Evolutionary conservation across 1,284 basidiomycete genomes (phyloP).

Genomic region (Cryptococcus sp.): DNA sequence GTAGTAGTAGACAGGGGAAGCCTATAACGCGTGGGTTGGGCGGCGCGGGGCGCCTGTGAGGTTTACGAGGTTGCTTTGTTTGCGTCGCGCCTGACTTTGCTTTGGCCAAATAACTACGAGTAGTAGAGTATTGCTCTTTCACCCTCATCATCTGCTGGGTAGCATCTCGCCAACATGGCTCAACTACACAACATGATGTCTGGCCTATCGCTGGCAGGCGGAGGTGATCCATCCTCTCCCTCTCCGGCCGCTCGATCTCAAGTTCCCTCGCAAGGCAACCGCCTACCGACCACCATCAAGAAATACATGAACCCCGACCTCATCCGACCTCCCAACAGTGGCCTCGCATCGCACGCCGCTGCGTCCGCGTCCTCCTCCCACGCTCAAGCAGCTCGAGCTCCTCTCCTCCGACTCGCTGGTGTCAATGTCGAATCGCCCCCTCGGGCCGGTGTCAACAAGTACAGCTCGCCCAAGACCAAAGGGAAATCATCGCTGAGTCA

Average conservation of each 20-base stretch:
- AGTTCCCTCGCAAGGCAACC: constrained; percentile 13
- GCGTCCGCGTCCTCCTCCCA: constrained; percentile 2
- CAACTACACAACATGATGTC: constrained; percentile 24
- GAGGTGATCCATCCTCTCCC: constrained; percentile 10
- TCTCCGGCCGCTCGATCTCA: background rate
- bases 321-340: constrained; percentile 38
- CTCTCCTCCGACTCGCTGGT: constrained; percentile 40
- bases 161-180: constrained; percentile 15
- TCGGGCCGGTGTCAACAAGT: constrained; percentile 3
- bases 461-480: constrained; percentile 16
- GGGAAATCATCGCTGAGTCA: constrained; percentile 16
- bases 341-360: constrained; percentile 18
- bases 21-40: no score
- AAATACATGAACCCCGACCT: constrained; percentile 46
- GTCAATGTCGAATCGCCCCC: constrained; percentile 25
- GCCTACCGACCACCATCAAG: constrained; percentile 44
- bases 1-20: no score
- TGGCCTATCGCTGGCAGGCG: constrained; percentile 17
- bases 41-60: no score
- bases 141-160: no score
- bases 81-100: no score
- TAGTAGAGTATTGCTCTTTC: no score
- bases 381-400: constrained; percentile 26
- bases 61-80: no score
- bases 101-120: no score